Base-by-base conservation (phyloP, 345 rosid genomes). In the Isatis tinctoria region DNA sequence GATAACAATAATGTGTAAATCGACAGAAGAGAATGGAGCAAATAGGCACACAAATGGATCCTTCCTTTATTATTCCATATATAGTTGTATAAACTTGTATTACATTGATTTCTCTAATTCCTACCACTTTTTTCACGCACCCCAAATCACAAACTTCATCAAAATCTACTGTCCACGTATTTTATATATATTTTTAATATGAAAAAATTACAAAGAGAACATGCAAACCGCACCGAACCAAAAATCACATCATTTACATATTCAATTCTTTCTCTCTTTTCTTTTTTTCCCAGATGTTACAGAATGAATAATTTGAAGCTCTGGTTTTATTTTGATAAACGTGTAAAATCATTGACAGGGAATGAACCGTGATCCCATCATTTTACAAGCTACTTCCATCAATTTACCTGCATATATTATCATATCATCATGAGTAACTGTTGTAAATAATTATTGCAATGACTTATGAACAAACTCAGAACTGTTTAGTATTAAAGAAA, bases 381-480 rank as follows among this genome's bases (percentile, higher is more conserved):
- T 74, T 36, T 84, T 78, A 82, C 98, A 94, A 9, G 96, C 90
- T 48, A 94, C 85, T 80, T 94, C 97, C 88, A 91, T 76, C 77
- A 94, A 81, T 80, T 85, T 91, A 71, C 98, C 98, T 94, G 95
- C 78, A 67, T 24, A 37, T 1, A 64, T 45, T 17, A 62, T 63
- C 18, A 69, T n/a, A 9, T 24, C n/a, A n/a, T 61, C 5, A 52
- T 66, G 62, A 67, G 35, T 49, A 10, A 47, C 33, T 36, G 37
- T 56, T 0, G 14, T 26, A 10, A 60, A 53, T 69, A 11, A 45
- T 53, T 11, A 54, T 2, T 44, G 17, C 71, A 76, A 27, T 53
- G n/a, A n/a, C n/a, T n/a, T n/a, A n/a, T n/a, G n/a, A n/a, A n/a
- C n/a, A n/a, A n/a, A n/a, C n/a, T n/a, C n/a, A n/a, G n/a, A n/a